Base-by-base conservation (phyloP, 345 rosid species). In the Euclidium syriacum region DNA sequence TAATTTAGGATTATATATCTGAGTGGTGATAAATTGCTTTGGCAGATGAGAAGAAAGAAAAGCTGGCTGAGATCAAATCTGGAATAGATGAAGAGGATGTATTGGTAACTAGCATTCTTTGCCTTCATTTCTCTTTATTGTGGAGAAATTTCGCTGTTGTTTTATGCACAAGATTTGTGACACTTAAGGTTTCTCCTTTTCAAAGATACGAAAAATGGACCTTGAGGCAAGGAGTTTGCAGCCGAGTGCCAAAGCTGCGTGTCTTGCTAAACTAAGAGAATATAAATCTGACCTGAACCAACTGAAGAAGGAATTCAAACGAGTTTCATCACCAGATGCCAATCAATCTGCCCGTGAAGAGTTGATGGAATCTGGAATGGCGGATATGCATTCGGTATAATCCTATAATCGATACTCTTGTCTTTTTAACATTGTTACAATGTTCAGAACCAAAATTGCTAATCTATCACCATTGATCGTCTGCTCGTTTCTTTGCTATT, bases 141-240 rank as follows among this genome's bases (percentile, higher is more conserved):
- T 39, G 15, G 20, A 26, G 25, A 40, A 23, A 4, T 57, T 32
- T n/a, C 22, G 20, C 6, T 19, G 15, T 48, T 5, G n/a, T 59
- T 58, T 6, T 4, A 14, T 50, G n/a, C 4, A 16, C 53, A 25
- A 27, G 26, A 52, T 20, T 20, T 53, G 29, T 53, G 43, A 34
- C 22, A 19, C 24, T 23, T 27, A 35, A 20, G 7, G 19, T 52
- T 53, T 48, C 20, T 23, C 7, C 6, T 53, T 55, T 23, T 59
- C 3, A 14, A 66, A 89, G 96, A 80, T 89, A 52, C 75, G 91
- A 34, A 89, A 89, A 70, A 89, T 89, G 94, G 94, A 86, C 75
- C 81, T 89, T 18, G 96, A 89, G 76, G 96, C 96, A 10, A 81
- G 94, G 58, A 86, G 87, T 73, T 65, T 84, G 83, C 90, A 82